A percentile compares a stretch with the other conserved stretches of the same genome.
These are phyloP conservation scores for Haplosporangium sp. DNA, from an alignment of 371 early-diverging fungal species.

Conservation along the genomic window DNA sequence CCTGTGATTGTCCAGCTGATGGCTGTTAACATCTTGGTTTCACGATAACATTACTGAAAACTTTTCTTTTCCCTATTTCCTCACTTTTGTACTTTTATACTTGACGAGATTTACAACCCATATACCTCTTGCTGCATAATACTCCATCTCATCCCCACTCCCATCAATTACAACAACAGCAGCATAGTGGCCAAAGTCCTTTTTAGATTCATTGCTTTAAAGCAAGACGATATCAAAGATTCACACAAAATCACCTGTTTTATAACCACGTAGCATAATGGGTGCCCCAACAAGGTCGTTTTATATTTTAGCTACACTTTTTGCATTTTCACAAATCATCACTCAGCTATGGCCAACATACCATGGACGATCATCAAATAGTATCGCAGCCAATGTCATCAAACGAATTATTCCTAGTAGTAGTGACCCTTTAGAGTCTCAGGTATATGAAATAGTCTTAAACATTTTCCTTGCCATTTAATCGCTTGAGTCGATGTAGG, in stretches of 20 bases:
- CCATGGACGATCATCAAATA: background rate
- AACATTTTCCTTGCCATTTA: no score
- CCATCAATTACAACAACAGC: background rate
- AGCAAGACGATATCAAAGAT: no score
- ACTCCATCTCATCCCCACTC: no score
- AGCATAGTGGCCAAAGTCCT: no score
- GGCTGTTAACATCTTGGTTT: background rate
- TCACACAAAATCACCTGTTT: background rate
- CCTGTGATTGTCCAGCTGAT: background rate
- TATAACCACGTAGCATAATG: background rate
- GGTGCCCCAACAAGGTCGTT: slow-evolving; percentile 19
- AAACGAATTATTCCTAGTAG: slow-evolving; percentile 18
- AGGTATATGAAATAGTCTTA: slow-evolving; percentile 1
- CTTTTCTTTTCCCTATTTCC: no score
- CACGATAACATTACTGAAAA: no score
- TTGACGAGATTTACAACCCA: no score
- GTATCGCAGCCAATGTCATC: slow-evolving; percentile 8
- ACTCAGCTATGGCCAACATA: slow-evolving; percentile 19
- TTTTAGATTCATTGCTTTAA: no score
- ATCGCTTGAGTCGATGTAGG: no score
- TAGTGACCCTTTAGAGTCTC: background rate
- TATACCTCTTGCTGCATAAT: no score
- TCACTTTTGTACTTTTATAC: no score
- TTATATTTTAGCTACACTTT: slow-evolving; percentile 25
- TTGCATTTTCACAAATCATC: slow-evolving; percentile 31